These are phyloP conservation scores for Xylariales sp. DNA, from an alignment of 2,329 filamentous ascomycete genomes.

Conservation along the genomic window DNA sequence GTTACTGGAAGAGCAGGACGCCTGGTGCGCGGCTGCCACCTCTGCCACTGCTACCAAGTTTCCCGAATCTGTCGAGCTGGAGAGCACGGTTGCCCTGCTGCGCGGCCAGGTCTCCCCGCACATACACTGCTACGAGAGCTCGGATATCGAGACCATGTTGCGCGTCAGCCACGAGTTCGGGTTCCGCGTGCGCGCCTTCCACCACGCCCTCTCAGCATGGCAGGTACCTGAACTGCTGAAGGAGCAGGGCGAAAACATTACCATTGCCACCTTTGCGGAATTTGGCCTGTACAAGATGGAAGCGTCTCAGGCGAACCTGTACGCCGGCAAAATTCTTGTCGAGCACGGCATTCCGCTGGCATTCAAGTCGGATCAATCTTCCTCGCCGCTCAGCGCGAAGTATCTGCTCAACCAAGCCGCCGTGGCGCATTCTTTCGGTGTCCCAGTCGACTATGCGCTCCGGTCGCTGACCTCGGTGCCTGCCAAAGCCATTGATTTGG, in stretches of 20 bases:
- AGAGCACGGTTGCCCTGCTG: conserved; percentile 34
- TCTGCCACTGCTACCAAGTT: background rate
- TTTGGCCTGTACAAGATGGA: conserved; percentile 37
- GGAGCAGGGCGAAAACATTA: conserved; percentile 33
- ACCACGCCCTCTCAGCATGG: conserved; percentile 35
- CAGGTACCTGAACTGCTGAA: conserved; percentile 34
- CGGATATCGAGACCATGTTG: conserved; percentile 39
- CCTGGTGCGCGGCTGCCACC: conserved; percentile 8
- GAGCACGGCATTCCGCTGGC: conserved; percentile 35
- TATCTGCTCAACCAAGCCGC: too few relatives aligned
- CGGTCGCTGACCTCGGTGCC: conserved; percentile 41
- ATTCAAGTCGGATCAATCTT: conserved; percentile 40
- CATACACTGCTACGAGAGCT: conserved; percentile 38
- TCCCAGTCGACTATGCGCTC: conserved; percentile 34
- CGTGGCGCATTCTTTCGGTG: conserved; percentile 34
- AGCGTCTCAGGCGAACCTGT: conserved; percentile 34
- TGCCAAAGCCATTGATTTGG: conserved; percentile 36
- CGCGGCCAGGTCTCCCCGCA: conserved; percentile 36
- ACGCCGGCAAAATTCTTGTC: conserved; percentile 32
- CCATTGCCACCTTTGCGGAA: conserved; percentile 37
- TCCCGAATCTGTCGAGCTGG: conserved; percentile 31
- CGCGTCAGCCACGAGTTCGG: conserved; percentile 37
- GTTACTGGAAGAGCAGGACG: conserved; percentile 30
- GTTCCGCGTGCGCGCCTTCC: conserved; percentile 35
- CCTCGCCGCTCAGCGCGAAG: too few relatives aligned